A percentile compares a stretch with the other conserved stretches of the same genome.
Evolutionary conservation across 371 early-diverging fungal genomes (phyloP).

Genomic region (Zancudomyces culisetae): DNA sequence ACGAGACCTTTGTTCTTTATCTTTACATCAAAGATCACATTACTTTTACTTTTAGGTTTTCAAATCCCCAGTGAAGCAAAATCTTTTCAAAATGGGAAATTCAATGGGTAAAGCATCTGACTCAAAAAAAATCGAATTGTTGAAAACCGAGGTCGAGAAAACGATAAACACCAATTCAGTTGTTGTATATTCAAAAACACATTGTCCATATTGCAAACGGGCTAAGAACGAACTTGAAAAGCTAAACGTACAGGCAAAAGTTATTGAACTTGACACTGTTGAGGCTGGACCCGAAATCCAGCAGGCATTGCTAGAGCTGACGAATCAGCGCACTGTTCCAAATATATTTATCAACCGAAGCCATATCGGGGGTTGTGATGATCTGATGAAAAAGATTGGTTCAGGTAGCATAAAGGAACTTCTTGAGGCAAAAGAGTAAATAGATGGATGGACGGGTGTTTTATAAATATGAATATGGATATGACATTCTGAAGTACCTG

Average conservation of each 20-base stretch:
- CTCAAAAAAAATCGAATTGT: too few relatives aligned
- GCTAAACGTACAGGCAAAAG: constrained; percentile 7
- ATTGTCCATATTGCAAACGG: constrained; percentile 64
- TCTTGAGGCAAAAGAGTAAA: too few relatives aligned
- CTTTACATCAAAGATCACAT: too few relatives aligned
- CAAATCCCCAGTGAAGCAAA: too few relatives aligned
- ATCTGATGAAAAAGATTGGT: constrained; percentile 30
- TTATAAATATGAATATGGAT: too few relatives aligned
- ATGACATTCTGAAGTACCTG: too few relatives aligned
- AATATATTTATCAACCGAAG: constrained; percentile 65
- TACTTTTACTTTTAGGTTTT: too few relatives aligned
- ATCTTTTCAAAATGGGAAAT: too few relatives aligned
- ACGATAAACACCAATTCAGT: constrained; percentile 21
- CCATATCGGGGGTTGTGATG: constrained; percentile 75
- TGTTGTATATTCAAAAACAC: constrained; percentile 63
- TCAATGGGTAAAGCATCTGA: too few relatives aligned
- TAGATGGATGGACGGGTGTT: too few relatives aligned
- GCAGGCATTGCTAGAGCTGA: constrained; percentile 36
- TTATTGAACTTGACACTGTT: constrained; percentile 13
- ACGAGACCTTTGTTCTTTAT: too few relatives aligned
- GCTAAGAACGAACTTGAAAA: constrained; percentile 32
- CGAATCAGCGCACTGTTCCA: constrained; percentile 74
- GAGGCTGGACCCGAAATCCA: constrained; percentile 63
- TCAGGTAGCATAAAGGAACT: too few relatives aligned
- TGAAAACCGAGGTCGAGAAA: not conserved